A percentile compares a stretch with the other conserved stretches of the same genome.
Conservation (phyloP, 441 rosid genomes). For the Francoa sonchifolia region DNA sequence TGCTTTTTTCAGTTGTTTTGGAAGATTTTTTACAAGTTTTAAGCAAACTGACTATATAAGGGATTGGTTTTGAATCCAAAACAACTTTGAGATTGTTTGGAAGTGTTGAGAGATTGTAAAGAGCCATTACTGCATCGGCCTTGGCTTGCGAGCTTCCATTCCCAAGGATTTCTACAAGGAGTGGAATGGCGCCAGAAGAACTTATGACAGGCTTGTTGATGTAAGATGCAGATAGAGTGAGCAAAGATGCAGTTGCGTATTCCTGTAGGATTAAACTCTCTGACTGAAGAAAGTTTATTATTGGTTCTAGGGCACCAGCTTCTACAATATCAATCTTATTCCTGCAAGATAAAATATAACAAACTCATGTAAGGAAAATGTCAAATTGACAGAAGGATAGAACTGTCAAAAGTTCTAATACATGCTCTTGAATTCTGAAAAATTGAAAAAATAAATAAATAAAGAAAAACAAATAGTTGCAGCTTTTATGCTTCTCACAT, state of each 20-base stretch:
- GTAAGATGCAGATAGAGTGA: slow-evolving; percentile 74
- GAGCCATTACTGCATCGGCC: slow-evolving; percentile 55
- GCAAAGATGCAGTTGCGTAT: slow-evolving; percentile 71
- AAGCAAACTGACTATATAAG: slow-evolving; percentile 42
- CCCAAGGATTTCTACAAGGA: slow-evolving; percentile 48
- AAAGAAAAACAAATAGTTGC: background rate
- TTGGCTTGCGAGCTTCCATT: slow-evolving; percentile 73
- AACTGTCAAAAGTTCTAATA: too few species aligned
- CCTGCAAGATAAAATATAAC: slow-evolving; percentile 53
- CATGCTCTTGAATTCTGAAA: too few species aligned
- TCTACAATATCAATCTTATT: slow-evolving; percentile 70
- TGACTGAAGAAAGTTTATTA: slow-evolving; percentile 54
- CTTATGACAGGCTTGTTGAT: slow-evolving; percentile 68
- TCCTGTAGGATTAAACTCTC: slow-evolving; percentile 48
- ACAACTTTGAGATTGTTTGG: slow-evolving; percentile 36
- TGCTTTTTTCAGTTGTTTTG: slow-evolving; percentile 74
- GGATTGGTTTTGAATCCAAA: slow-evolving; percentile 45
- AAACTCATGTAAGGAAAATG: too few species aligned
- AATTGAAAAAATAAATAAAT: too few species aligned
- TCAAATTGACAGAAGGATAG: too few species aligned
- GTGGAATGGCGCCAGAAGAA: slow-evolving; percentile 69
- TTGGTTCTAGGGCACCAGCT: slow-evolving; percentile 77
- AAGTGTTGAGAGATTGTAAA: slow-evolving; percentile 75
- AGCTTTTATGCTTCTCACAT: background rate
- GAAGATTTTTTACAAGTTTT: slow-evolving; percentile 59